Percentiles rank a stretch among this genome's conserved stretches.
These are phyloP conservation scores for Fusarium circinatum DNA, from an alignment of 2,329 filamentous ascomycete genomes.

Conservation along the genomic window DNA sequence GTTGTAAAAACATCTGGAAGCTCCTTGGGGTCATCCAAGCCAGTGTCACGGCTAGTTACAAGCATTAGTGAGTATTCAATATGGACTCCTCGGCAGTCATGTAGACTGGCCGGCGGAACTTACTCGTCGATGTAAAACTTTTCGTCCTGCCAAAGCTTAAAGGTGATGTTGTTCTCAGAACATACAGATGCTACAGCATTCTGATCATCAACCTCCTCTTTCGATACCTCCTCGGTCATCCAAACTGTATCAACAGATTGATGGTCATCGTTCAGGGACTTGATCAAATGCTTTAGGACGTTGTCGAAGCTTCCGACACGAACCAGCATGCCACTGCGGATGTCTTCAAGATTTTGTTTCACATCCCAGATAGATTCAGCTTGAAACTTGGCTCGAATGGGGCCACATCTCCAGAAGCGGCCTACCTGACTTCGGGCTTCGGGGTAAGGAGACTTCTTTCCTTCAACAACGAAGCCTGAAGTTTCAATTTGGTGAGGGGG, in stretches of 20 bases:
- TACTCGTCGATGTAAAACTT: conserved; percentile 86
- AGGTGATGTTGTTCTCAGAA: conserved; percentile 63
- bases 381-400: conserved; percentile 76
- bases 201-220: conserved; percentile 76
- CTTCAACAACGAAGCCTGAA: conserved; percentile 73
- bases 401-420: conserved; percentile 78
- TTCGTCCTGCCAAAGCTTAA: conserved; percentile 76
- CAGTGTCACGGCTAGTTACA: conserved; percentile 69
- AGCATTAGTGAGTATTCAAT: conserved; percentile 24
- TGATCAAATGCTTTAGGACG: conserved; percentile 67
- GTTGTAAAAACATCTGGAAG: conserved; percentile 80
- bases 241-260: conserved; percentile 71
- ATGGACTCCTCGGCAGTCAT: background rate
- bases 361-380: conserved; percentile 79
- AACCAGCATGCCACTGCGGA: conserved; percentile 70
- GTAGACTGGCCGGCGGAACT: conserved; percentile 49
- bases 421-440: conserved; percentile 73
- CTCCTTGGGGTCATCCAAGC: conserved; percentile 65
- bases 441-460: conserved; percentile 70
- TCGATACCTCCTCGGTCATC: conserved; percentile 77
- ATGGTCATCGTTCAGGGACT: conserved; percentile 55
- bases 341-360: conserved; percentile 67
- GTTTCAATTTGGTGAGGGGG: conserved; percentile 77
- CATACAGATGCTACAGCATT: conserved; percentile 63
- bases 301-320: conserved; percentile 71